Base-by-base conservation (phyloP, 106 monocot genomes). In the Platanthera guangdongensis region DNA sequence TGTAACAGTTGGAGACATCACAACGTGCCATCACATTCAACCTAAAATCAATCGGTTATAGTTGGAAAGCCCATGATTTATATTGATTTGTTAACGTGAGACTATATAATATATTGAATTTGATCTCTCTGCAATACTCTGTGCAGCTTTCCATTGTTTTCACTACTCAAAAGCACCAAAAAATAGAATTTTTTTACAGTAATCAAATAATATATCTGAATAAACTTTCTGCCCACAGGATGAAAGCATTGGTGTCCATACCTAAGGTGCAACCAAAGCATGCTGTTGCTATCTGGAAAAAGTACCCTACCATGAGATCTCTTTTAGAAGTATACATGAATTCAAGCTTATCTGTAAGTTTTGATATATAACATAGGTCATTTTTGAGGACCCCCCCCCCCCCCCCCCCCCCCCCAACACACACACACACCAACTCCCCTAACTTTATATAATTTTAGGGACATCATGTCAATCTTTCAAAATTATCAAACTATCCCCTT, bases 221-320 rank as follows among this genome's bases (percentile, higher is more conserved):
- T 59, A 7, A 76, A 19, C 10, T 52, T 48, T 71, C 1, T 64
- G 11, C 9, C 5, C 50, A 3, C 86, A 96, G 95, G 95, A 78
- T 96, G 72, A 96, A 92, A 71, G 84, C 95, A 7, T 80, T 96
- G 50, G 73, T 89, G 74, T 85, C 93, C n/a, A 96, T 96, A 74
- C 95, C 95, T n/a, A 89, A 87, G 82, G 89, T 96, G 51, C 90
- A 93, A 73, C 89, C 95, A 50, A 83, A 86, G 74, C 80, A 80
- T 78, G 95, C 93, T 30, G 72, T 93, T 51, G 93, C 93, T 11
- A 93, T 96, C 74, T 88, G 82, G 84, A 94, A 87, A 82, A 88
- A 83, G 77, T 94, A 94, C 59, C 91, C 89, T 51, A 91, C 91
- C 48, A 91, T 94, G 94, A 85, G 91, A 79, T 94, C 91, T 2